These are phyloP conservation scores for Heterobasidion parviporum DNA, from an alignment of 1,284 basidiomycete genomes.

Conservation along the genomic window DNA sequence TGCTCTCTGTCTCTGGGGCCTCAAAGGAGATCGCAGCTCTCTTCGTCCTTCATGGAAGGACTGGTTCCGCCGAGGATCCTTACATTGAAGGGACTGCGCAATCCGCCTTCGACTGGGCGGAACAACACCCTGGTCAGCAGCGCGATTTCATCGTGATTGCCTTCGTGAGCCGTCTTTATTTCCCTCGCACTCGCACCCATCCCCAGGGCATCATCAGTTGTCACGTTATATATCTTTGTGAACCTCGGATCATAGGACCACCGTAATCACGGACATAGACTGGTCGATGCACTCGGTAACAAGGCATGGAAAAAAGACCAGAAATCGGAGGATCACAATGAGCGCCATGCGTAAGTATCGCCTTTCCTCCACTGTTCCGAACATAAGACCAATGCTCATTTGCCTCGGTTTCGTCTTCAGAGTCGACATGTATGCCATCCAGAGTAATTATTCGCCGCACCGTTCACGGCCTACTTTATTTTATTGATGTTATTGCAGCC, in stretches of 20 bases:
- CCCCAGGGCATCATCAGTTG: not conserved
- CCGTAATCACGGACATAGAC: constrained; percentile 1
- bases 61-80: not conserved
- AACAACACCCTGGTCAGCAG: not conserved
- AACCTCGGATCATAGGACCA: not conserved
- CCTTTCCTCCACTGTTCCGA: not conserved
- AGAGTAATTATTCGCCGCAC: not conserved
- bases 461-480: not conserved
- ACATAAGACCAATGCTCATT: not conserved
- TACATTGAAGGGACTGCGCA: not conserved
- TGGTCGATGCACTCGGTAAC: not conserved
- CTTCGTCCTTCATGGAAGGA: not conserved
- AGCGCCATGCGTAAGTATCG: not conserved
- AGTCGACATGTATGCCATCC: constrained; percentile 2
- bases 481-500: constrained; percentile 24
- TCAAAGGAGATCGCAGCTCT: not conserved
- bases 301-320: not conserved
- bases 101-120: not conserved
- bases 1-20: not conserved
- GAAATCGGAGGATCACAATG: not conserved
- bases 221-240: not conserved
- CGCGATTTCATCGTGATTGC: not conserved
- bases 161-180: not conserved
- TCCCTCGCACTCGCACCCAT: not conserved
- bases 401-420: not conserved